Base-by-base conservation (phyloP, 768 basidiomycete genomes). In the Thelephora aurantiotincta region DNA sequence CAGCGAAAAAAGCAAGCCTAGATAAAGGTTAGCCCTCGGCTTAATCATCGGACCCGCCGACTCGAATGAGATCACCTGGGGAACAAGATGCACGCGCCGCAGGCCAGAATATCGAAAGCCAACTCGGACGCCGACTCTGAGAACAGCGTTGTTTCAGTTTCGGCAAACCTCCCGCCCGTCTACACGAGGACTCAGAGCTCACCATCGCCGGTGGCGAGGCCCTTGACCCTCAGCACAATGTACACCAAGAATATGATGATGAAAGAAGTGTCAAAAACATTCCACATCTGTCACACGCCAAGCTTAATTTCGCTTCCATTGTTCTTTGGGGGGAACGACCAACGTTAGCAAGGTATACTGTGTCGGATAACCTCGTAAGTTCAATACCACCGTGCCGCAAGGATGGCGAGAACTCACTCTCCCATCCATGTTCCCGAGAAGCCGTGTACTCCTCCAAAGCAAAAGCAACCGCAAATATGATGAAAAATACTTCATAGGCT, bases 361-460 rank as follows among this genome's bases (percentile, higher is more conserved):
- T 26, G 19, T 44, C 33, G 38, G 22, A 9, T 6, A 41, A n/a
- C n/a, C n/a, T 18, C 2, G 22, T 41, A 14, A 41, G 38, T 22
- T n/a, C 4, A 14, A 41, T 14, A 4, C 22, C 22, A 18, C 16
- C 22, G 2, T 14, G 9, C 9, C 9, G 9, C 12, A 7, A 41
- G n/a, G n/a, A 41, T 19, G 36, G 12, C 11, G 35, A 34, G 47
- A 19, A 70, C 87, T 65, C 57, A 89, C 88, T 80, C 41, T 75
- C 73, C 86, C 85, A 91, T 20, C 91, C 89, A 56, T 92, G 80
- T 60, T 92, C 88, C 44, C 77, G 86, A 1, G 82, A 76, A 4
- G 87, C 77, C 0, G 90, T 89, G 59, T 93, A 92, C 62, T 94
- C 91, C 50, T 86, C 85, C 35, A 96, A 61, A 3, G 80, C 67